Base-by-base conservation (phyloP, 1,139 yeast species). In the Magnusiomyces tetraspermus region DNA sequence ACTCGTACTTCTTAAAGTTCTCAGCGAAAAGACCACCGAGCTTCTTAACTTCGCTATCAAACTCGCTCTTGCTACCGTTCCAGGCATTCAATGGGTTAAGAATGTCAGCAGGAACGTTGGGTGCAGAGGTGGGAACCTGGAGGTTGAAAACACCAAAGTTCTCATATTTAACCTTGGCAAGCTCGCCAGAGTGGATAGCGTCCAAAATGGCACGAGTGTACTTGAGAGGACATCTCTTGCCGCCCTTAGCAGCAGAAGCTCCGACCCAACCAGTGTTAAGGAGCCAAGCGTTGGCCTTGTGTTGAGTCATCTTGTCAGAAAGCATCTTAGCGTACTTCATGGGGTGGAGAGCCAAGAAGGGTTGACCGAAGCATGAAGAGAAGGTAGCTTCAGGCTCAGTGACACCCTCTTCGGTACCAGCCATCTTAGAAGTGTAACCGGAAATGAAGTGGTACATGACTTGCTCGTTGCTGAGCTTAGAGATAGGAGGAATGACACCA, bases 241-340 rank as follows among this genome's bases (percentile, higher is more conserved):
- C 98, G 64, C 97, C 97, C 70, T 83, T 79, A 58, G 88, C 77
- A 62, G 86, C 95, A 59, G 95, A 85, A 62, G 92, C 82, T 61
- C 98, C 98, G 62, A 90, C 88, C 98, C 98, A 92, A 59, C 98
- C 98, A 62, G 98, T 92, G 77, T 92, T 92, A 70, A 92, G 82
- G 71, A 92, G 80, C 96, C 96, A 92, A 56, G 98, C 97, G 67
- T 82, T 80, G 54, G 97, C 90, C 64, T 83, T 83, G 76, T 89
- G 92, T 70, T 85, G 70, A 55, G 85, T 73, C 77, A 92, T 90
- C 80, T 89, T 92, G 71, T 88, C 94, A 57, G 96, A 85, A 67
- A 92, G 80, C 83, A 92, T 96, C 72, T 87, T 87, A 51, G 98
- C 98, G 72, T 92, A 92, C 73, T 83, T 84, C 92, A 92, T 92